A percentile compares a stretch with the other conserved stretches of the same genome.
These are phyloP conservation scores for Monosporascus ibericus DNA, from an alignment of 2,329 filamentous ascomycete genomes.

Conservation along the genomic window DNA sequence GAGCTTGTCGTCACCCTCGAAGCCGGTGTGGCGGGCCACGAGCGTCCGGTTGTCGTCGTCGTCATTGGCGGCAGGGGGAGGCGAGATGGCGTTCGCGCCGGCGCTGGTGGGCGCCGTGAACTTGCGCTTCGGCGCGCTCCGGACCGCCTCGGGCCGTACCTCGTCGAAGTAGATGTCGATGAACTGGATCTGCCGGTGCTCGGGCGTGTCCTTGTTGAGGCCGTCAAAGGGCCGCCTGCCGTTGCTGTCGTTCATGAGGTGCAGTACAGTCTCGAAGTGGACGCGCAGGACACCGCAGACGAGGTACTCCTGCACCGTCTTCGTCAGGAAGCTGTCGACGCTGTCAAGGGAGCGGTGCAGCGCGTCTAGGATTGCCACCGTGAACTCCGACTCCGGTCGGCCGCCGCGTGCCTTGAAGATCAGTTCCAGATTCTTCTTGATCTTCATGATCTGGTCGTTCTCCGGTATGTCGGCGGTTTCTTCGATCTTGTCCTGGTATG, in stretches of 20 bases:
- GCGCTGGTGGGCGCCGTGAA: slow-evolving; percentile 16
- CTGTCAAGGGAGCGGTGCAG: slow-evolving; percentile 35
- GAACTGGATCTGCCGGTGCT: slow-evolving; percentile 43
- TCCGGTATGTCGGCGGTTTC: slow-evolving; percentile 8
- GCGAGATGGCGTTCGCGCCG: slow-evolving; percentile 15
- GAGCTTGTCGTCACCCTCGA: slow-evolving; percentile 5
- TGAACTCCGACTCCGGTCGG: slow-evolving; percentile 17
- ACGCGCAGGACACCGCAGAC: slow-evolving; percentile 42
- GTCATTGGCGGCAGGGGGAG: neutral
- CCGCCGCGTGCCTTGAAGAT: slow-evolving; percentile 7
- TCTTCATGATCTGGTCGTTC: slow-evolving; percentile 4
- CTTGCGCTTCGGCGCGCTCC: slow-evolving; percentile 11
- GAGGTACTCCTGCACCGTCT: slow-evolving; percentile 17
- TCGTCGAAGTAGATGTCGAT: slow-evolving; percentile 46
- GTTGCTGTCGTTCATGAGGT: slow-evolving; percentile 36
- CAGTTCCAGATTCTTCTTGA: slow-evolving; percentile 5
- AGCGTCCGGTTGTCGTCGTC: neutral
- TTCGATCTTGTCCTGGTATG: slow-evolving; percentile 28
- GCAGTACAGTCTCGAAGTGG: slow-evolving; percentile 43
- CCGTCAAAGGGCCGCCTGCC: slow-evolving; percentile 33
- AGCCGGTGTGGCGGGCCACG: neutral
- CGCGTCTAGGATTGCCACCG: slow-evolving; percentile 29
- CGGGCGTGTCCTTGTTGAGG: slow-evolving; percentile 40
- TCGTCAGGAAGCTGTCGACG: slow-evolving; percentile 37
- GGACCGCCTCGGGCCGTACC: slow-evolving; percentile 27